phyloP scores from a whole-genome alignment of 768 basidiomycete genomes.

The Russula brevipes region DNA sequence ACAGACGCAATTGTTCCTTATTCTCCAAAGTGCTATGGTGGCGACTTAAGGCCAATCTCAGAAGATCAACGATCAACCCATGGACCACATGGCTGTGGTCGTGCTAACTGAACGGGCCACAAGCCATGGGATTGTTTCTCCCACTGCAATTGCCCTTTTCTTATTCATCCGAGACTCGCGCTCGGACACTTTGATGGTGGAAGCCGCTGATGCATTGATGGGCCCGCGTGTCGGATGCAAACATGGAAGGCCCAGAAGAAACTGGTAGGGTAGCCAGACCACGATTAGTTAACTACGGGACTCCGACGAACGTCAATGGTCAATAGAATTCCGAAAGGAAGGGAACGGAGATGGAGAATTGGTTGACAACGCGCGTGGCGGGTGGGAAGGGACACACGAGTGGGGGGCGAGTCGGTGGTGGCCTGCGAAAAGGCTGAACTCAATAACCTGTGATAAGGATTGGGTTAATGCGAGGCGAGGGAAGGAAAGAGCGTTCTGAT shows the following conservation, averaged over 20 bases:
- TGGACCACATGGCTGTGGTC: too few species aligned
- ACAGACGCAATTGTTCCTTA: background rate
- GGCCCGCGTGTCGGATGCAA: background rate
- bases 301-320: background rate
- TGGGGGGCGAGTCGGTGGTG: background rate
- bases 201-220: too few species aligned
- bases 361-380: background rate
- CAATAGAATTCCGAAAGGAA: background rate
- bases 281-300: background rate
- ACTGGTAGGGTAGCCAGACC: background rate
- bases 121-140: background rate
- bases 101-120: background rate
- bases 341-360: background rate
- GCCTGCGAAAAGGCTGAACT: too few species aligned
- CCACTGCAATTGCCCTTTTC: too few species aligned
- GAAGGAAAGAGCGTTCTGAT: background rate
- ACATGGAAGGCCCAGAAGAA: background rate
- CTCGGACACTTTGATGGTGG: too few species aligned
- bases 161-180: too few species aligned
- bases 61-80: too few species aligned
- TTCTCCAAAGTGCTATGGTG: background rate
- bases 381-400: background rate
- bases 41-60: background rate
- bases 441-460: background rate
- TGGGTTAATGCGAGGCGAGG: background rate